phyloP scores from a whole-genome alignment of 768 basidiomycete species.

The Auriscalpium orientale region DNA sequence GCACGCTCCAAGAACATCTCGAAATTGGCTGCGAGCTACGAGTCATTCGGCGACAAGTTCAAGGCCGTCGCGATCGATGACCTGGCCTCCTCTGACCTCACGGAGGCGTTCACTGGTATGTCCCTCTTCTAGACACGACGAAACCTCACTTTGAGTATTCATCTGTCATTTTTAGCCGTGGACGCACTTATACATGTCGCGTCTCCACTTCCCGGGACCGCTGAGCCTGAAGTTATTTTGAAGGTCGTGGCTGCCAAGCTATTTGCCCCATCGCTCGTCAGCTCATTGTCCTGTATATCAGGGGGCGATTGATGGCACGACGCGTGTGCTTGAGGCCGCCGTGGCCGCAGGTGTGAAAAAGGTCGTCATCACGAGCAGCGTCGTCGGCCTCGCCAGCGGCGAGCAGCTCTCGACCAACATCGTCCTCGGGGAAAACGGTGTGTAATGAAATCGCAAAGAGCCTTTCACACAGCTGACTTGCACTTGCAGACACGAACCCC shows the following conservation, averaged over 20 bases:
- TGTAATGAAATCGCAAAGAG: neutral
- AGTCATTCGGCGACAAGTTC: slow-evolving; percentile 1
- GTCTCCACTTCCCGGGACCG: neutral
- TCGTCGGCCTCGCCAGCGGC: neutral
- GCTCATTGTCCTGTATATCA: neutral
- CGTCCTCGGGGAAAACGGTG: neutral
- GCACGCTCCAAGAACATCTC: slow-evolving; percentile 8
- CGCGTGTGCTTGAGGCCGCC: neutral
- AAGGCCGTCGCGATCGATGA: slow-evolving; percentile 11
- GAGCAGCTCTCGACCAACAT: neutral
- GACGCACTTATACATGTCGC: neutral
- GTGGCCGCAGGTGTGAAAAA: neutral
- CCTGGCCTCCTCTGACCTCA: slow-evolving; percentile 12
- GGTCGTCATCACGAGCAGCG: neutral
- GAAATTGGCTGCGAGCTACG: neutral
- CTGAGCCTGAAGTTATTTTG: neutral
- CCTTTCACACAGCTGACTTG: too few species aligned
- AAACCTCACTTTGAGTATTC: neutral
- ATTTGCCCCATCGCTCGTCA: neutral
- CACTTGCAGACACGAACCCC: too few species aligned
- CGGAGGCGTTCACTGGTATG: slow-evolving; percentile 10
- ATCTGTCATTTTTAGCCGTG: neutral
- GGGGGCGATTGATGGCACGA: neutral
- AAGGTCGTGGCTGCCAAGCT: neutral
- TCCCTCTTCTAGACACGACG: neutral